Percentiles rank a stretch among this genome's conserved stretches.
phyloP scores from a whole-genome alignment of 768 basidiomycete genomes.

The Pholiota molesta region DNA sequence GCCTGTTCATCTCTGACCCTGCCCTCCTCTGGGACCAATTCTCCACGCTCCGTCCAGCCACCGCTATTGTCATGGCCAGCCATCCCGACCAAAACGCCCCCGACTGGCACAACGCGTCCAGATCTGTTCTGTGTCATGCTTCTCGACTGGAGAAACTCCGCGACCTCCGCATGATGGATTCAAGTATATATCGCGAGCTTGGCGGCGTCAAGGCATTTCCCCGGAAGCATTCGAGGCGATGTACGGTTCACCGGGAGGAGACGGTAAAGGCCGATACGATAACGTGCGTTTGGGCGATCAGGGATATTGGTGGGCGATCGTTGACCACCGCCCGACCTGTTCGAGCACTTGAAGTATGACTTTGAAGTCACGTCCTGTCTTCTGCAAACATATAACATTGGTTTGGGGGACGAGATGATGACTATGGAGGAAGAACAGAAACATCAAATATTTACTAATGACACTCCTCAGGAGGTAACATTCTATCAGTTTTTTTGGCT shows the following conservation, averaged over 20 bases:
- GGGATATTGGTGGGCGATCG: conserved; percentile 58
- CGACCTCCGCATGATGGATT: conserved; percentile 49
- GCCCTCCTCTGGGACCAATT: conserved; percentile 48
- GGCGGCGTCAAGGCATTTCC: conserved; percentile 34
- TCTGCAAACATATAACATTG: conserved; percentile 46
- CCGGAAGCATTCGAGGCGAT: conserved; percentile 45
- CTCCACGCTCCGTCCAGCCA: conserved; percentile 30
- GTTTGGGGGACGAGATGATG: conserved; percentile 42
- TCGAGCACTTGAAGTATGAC: conserved; percentile 45
- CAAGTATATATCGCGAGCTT: conserved; percentile 37
- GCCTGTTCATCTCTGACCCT: conserved; percentile 53
- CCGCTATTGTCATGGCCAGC: conserved; percentile 45
- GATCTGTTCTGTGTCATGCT: conserved; percentile 58
- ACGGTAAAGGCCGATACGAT: conserved; percentile 37
- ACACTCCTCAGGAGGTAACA: conserved; percentile 43
- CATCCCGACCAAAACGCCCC: conserved; percentile 43
- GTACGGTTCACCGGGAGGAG: conserved; percentile 42
- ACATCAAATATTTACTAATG: conserved; percentile 34
- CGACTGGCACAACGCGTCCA: conserved; percentile 48
- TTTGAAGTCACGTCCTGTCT: conserved; percentile 54
- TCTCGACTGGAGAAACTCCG: conserved; percentile 50
- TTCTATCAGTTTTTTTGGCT: neutral
- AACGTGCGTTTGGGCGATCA: conserved; percentile 55
- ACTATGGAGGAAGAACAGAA: conserved; percentile 38
- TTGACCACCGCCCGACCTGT: conserved; percentile 43